Evolutionary conservation across 2,329 filamentous ascomycete species (phyloP), one percentile per base, ranked within the genome.

Genomic region (Tolypocladium capitatum): DNA sequence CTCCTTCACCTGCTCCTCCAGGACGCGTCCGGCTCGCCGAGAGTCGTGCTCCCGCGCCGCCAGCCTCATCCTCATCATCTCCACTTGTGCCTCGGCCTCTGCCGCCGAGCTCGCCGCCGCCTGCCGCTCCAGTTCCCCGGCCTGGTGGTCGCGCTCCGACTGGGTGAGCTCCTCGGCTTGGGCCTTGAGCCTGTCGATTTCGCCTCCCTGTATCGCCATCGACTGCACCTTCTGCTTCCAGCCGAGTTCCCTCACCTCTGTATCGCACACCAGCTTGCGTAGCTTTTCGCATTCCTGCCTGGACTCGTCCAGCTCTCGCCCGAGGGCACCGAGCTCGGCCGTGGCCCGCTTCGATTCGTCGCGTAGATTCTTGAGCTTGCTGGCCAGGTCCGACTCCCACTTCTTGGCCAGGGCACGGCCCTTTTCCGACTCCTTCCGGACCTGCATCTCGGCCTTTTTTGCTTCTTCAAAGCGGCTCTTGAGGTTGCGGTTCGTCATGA

Each of bases 391-490:
- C 2, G 73, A 76, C 58, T 91, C 86, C 76, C 84, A 86, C 60
- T 86, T 90, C 66, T 86, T 86, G 1, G 83, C 76, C 55, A 89
- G 75, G 35, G 76, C 80, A 32, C 85, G 79, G 41, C 83, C 82
- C 55, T 80, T 83, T 50, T 86, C 79, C 0, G 79, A 81, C 56
- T 90, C 85, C 53, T 80, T 84, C 56, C 81, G 83, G 45, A 83
- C 74, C 58, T 85, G 81, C 50, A 78, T 71, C 61, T 86, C 84
- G 2, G 76, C 70, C 55, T 82, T 80, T 57, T 85, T 86, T 2
- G 83, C 81, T 48, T 87, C 84, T 48, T 84, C 80, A 9, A 88
- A 73, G 46, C 84, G 82, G 47, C 79, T 78, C 60, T 83, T 86
- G 30, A 91, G 67, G 20, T 79, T 80, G 18, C 84, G 80, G 59